These are phyloP conservation scores for Sordariomycetes sp. DNA, from an alignment of 2,329 filamentous ascomycete species.

Conservation along the genomic window DNA sequence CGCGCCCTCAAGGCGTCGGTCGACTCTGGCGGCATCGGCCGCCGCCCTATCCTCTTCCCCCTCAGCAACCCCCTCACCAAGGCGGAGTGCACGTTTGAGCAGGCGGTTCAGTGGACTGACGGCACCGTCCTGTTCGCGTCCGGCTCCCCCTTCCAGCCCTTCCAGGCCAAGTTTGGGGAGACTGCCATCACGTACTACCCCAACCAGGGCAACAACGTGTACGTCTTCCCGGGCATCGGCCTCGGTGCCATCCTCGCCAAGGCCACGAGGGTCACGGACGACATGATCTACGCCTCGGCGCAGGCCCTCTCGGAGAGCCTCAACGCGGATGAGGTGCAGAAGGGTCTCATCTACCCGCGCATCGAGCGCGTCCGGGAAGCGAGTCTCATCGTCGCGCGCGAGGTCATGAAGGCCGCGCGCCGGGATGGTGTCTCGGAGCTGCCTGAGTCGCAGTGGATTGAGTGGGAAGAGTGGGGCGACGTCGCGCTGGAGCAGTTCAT, in stretches of 20 bases:
- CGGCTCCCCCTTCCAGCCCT: constrained; percentile 76
- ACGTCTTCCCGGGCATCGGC: constrained; percentile 94
- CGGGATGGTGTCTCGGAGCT: constrained; percentile 62
- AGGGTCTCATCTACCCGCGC: constrained; percentile 80
- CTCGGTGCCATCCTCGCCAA: constrained; percentile 88
- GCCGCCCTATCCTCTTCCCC: constrained; percentile 85
- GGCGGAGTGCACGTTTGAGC: constrained; percentile 90
- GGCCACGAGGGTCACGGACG: constrained; percentile 73
- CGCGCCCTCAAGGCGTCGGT: constrained; percentile 53
- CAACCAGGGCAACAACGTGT: constrained; percentile 77
- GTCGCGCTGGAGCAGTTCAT: constrained; percentile 47
- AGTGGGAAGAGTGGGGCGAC: constrained; percentile 61
- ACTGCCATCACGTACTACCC: constrained; percentile 56
- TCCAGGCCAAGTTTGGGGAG: constrained; percentile 46
- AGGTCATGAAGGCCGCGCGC: constrained; percentile 87
- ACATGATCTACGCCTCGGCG: constrained; percentile 94
- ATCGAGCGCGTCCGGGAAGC: constrained; percentile 88
- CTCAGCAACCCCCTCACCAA: constrained; percentile 93
- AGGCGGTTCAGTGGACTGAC: constrained; percentile 81
- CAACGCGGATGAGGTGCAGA: constrained; percentile 66
- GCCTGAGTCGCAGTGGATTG: constrained; percentile 54
- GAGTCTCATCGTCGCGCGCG: constrained; percentile 70
- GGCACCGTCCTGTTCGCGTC: constrained; percentile 89
- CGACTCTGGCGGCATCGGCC: constrained; percentile 51
- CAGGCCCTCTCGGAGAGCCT: constrained; percentile 67